A percentile compares a stretch with the other conserved stretches of the same genome.
These are phyloP conservation scores for Moricandia arvensis DNA, from an alignment of 345 rosid species.

Conservation along the genomic window DNA sequence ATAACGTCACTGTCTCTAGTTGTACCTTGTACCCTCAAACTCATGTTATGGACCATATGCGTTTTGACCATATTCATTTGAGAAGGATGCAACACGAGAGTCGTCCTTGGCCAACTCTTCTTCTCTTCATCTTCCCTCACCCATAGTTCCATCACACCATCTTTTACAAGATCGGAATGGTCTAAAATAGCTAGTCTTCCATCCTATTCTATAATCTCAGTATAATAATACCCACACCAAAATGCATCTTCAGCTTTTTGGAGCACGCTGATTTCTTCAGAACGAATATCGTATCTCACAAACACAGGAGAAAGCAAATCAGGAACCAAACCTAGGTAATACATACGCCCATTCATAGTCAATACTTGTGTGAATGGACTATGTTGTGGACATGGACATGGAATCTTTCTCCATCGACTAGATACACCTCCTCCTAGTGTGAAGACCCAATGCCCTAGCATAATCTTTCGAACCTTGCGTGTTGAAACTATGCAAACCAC, in stretches of 20 bases:
- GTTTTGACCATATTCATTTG: background rate
- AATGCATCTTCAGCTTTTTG: background rate
- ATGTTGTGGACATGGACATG: background rate
- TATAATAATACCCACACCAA: background rate
- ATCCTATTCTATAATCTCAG: background rate
- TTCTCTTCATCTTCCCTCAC: background rate
- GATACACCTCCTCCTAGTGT: background rate
- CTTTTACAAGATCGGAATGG: background rate
- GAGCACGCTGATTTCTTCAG: conserved; percentile 2
- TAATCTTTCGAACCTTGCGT: background rate
- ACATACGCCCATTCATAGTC: conserved; percentile 8
- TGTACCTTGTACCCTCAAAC: background rate
- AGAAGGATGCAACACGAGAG: background rate
- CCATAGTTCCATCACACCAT: background rate
- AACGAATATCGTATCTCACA: background rate
- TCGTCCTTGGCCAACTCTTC: background rate
- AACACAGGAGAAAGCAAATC: background rate
- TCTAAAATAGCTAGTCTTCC: background rate
- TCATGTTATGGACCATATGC: background rate
- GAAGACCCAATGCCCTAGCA: conserved; percentile 2
- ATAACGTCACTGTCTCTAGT: conserved; percentile 3
- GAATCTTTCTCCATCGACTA: background rate
- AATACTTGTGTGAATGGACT: background rate
- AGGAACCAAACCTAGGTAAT: conserved; percentile 1
- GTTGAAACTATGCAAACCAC: background rate